Evolutionary conservation across 202 grass and related monocot species (phyloP), one percentile per base, ranked within the genome.

Genomic region (Sporobolus alterniflorus): DNA sequence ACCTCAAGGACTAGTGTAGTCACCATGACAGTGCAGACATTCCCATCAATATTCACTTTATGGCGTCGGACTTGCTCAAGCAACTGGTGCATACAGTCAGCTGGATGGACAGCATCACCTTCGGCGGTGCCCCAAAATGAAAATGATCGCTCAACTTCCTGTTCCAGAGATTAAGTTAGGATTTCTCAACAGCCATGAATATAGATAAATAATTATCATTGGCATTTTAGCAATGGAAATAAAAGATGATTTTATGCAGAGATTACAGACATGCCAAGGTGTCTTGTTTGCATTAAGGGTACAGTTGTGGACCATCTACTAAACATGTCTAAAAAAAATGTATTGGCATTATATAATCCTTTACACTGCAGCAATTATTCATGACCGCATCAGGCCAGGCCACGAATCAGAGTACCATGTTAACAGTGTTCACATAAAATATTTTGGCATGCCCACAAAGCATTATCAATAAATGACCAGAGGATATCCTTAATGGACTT

Each of bases 1-100:
- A 91, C 96, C 96, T 99, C 93, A 36, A 99, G 96, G 83, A 99
- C 96, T 82, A 96, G 85, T 69, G 96, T 99, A 76, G 96, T 99
- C 44, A 99, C 96, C 96, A 96, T 96, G 61, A 99, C 93, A 69
- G 93, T 96, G 75, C 96, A 99, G 81, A 99, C 89, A 18, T 99
- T 99, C 16, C 96, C 93, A 64, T 99, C 96, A 16, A 99, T 87
- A 43, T 99, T 99, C 79, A 99, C 96, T 93, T 91, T 99, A 86
- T 99, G 89, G 36, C 83, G 89, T 16, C 96, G 88, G 34, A 99
- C 91, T 93, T 99, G 82, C 55, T 99, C 93, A 33, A 99, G 96
- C 54, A 99, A 87, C 56, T 94, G 85, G 78, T 99, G 96, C 91
- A 99, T 99, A 91, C 96, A 99, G 28, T 99, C 96, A 69, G 93